Percentiles rank a stretch among this genome's conserved stretches.
phyloP scores from a whole-genome alignment of 2,329 filamentous ascomycete genomes.

The Macrophomina phaseolina region DNA sequence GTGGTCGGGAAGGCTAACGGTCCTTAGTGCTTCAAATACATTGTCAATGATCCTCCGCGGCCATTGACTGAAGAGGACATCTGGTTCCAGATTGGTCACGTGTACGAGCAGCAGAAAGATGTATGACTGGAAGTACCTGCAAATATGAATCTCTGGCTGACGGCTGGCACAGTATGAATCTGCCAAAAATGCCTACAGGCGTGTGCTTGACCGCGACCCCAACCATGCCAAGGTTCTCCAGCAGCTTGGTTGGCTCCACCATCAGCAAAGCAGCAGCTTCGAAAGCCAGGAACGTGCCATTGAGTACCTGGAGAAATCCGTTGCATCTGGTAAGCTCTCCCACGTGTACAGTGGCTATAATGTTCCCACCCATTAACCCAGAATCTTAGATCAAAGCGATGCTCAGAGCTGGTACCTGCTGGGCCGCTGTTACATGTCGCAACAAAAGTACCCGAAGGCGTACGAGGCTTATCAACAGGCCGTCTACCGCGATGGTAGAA shows the following conservation, averaged over 20 bases:
- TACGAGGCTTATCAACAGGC: constrained; percentile 99
- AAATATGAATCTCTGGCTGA: constrained; percentile 33
- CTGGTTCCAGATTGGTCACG: constrained; percentile 99
- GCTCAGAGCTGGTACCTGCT: constrained; percentile 99
- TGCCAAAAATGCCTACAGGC: constrained; percentile 89
- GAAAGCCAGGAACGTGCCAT: constrained; percentile 94
- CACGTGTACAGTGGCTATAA: not conserved
- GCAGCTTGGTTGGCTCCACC: constrained; percentile 96
- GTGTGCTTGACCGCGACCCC: constrained; percentile 91
- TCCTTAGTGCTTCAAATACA: constrained; percentile 94
- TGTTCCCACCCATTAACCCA: not conserved
- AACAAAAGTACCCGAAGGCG: constrained; percentile 97
- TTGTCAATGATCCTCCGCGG: constrained; percentile 88
- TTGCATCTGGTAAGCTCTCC: constrained; percentile 74
- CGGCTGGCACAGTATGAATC: constrained; percentile 75
- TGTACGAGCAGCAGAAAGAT: constrained; percentile 98
- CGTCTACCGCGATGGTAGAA: constrained; percentile 95
- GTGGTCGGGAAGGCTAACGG: not conserved
- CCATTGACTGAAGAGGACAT: constrained; percentile 97
- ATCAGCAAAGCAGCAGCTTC: constrained; percentile 92
- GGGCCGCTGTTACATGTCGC: constrained; percentile 98
- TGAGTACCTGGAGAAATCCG: constrained; percentile 95
- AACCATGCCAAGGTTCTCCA: constrained; percentile 98
- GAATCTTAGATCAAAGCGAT: constrained; percentile 77
- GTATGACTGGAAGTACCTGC: constrained; percentile 63